phyloP scores from a whole-genome alignment of 305 asterid genomes.

The Fraxinus baroniana region DNA sequence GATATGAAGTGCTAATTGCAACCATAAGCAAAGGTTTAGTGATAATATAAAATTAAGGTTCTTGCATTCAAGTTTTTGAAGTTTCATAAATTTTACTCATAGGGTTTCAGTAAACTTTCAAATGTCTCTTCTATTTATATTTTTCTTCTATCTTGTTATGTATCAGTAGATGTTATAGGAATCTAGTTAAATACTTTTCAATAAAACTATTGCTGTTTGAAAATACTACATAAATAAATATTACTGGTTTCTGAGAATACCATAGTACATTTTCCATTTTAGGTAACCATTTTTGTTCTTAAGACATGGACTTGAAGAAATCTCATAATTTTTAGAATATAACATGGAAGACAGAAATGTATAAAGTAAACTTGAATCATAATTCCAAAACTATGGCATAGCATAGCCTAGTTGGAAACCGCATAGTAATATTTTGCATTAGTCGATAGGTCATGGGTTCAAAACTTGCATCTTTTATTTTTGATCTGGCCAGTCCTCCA shows the following conservation, averaged over 20 bases:
- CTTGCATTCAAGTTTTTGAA: neutral
- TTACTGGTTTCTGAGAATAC: neutral
- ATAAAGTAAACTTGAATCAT: slow-evolving; percentile 11
- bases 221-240: neutral
- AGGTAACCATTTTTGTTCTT: neutral
- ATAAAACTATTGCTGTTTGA: slow-evolving; percentile 8
- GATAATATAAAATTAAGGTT: neutral
- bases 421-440: neutral
- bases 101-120: neutral
- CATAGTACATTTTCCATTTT: neutral
- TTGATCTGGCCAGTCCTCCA: neutral
- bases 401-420: neutral
- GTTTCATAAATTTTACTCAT: neutral
- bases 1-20: neutral
- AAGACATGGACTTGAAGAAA: neutral
- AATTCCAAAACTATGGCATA: neutral
- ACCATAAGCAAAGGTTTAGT: neutral
- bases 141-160: neutral
- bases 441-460: slow-evolving; percentile 1
- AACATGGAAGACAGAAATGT: neutral
- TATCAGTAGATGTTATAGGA: neutral
- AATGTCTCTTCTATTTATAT: neutral
- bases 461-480: slow-evolving; percentile 1
- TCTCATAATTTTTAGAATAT: slow-evolving; percentile 1
- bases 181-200: neutral